phyloP scores from a whole-genome alignment of 2,329 filamentous ascomycete genomes.

The Stylonectria norvegica region DNA sequence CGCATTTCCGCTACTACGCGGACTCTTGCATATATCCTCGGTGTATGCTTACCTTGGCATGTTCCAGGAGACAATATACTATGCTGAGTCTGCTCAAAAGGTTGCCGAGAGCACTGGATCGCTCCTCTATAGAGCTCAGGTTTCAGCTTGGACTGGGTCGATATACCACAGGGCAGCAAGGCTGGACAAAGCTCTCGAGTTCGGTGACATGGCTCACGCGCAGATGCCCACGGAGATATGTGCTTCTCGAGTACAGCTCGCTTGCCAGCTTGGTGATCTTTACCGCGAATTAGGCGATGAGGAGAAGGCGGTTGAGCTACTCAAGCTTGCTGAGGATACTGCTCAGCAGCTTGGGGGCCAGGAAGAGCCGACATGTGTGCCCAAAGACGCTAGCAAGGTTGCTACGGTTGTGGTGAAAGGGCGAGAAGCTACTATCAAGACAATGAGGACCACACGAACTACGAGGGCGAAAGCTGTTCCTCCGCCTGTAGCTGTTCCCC shows the following conservation, averaged over 20 bases:
- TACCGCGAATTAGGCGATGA: constrained; percentile 48
- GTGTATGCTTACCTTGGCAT: constrained; percentile 82
- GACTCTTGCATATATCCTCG: constrained; percentile 69
- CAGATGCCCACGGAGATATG: constrained; percentile 44
- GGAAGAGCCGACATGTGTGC: constrained; percentile 11
- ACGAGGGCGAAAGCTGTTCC: constrained; percentile 21
- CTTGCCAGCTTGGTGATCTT: constrained; percentile 55
- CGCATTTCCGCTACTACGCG: constrained; percentile 68
- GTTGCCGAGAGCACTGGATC: constrained; percentile 68
- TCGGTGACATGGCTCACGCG: constrained; percentile 52
- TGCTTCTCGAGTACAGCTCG: constrained; percentile 39
- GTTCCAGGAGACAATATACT: constrained; percentile 84
- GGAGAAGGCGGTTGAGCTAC: constrained; percentile 41
- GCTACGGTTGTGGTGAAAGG: no score
- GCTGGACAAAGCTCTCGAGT: constrained; percentile 53
- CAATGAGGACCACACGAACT: constrained; percentile 24
- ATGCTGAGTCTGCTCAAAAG: constrained; percentile 78
- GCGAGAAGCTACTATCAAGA: constrained; percentile 24
- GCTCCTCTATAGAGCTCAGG: constrained; percentile 53
- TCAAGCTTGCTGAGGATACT: constrained; percentile 49
- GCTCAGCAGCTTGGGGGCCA: constrained; percentile 34
- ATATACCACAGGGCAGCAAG: constrained; percentile 58
- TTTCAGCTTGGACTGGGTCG: constrained; percentile 52
- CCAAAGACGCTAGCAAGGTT: constrained; percentile 12
- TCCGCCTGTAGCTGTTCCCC: constrained; percentile 6